Evolutionary conservation across 2,329 filamentous ascomycete genomes (phyloP).

Genomic region (Lecanosticta acicola): DNA sequence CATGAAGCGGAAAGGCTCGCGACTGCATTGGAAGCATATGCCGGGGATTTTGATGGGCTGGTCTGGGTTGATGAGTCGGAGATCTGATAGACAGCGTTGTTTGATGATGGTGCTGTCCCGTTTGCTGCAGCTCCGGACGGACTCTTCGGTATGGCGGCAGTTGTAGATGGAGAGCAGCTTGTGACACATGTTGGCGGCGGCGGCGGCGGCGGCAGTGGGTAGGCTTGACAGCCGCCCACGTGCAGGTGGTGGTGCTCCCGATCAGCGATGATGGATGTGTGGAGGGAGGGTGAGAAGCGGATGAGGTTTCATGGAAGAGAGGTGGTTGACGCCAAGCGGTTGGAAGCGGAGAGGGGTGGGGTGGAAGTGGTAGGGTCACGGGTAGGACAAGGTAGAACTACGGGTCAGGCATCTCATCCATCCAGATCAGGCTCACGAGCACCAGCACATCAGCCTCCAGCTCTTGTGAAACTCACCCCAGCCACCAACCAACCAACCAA

Average conservation of each 20-base stretch:
- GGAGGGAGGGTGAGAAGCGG: too few species aligned
- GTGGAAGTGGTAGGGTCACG: too few species aligned
- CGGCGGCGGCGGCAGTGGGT: background rate
- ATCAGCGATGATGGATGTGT: too few species aligned
- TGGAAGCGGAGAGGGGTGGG: too few species aligned
- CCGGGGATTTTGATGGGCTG: background rate
- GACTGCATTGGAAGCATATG: background rate
- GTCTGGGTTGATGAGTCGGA: background rate
- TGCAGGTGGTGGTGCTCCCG: background rate
- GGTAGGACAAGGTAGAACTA: too few species aligned
- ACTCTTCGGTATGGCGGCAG: background rate
- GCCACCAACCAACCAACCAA: too few species aligned
- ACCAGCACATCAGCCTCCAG: too few species aligned
- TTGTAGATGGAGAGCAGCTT: background rate
- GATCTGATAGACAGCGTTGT: background rate
- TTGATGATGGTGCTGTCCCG: background rate
- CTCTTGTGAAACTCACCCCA: too few species aligned
- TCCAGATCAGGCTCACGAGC: too few species aligned
- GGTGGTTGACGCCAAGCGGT: too few species aligned
- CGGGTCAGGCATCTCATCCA: too few species aligned
- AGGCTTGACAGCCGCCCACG: background rate
- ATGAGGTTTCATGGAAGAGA: too few species aligned
- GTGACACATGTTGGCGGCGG: background rate
- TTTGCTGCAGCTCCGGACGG: background rate
- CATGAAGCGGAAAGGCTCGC: conserved; percentile 1